Conservation (phyloP, 805 yeast genomes). For the Candida tammaniensis region DNA sequence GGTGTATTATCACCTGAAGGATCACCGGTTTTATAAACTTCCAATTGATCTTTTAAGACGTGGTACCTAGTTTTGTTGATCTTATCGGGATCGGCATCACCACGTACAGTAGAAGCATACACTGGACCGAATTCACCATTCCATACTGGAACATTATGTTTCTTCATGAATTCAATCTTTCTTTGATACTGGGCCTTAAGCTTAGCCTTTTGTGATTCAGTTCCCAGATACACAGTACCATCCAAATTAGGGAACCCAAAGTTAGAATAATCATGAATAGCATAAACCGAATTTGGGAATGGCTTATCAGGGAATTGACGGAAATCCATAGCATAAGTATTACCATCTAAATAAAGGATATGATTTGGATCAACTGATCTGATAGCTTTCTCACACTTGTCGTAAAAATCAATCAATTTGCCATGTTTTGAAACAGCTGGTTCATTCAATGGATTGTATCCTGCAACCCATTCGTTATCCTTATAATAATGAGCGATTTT, state of each 20-base stretch:
- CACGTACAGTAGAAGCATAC: slow-evolving; percentile 41
- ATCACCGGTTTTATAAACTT: slow-evolving; percentile 42
- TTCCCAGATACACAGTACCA: slow-evolving; percentile 31
- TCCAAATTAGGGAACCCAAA: slow-evolving; percentile 44
- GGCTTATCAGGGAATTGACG: slow-evolving; percentile 43
- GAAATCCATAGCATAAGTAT: slow-evolving; percentile 52
- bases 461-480: slow-evolving; percentile 49
- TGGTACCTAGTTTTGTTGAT: slow-evolving; percentile 40
- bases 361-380: slow-evolving; percentile 48
- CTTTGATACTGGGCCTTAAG: slow-evolving; percentile 38
- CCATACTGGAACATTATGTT: slow-evolving; percentile 48
- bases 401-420: slow-evolving; percentile 39
- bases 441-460: slow-evolving; percentile 54
- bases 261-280: slow-evolving; percentile 47
- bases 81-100: slow-evolving; percentile 35
- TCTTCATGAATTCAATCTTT: slow-evolving; percentile 42
- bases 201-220: slow-evolving; percentile 32
- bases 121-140: slow-evolving; percentile 55
- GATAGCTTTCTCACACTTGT: slow-evolving; percentile 34
- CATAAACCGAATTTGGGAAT: slow-evolving; percentile 45
- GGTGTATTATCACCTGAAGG: slow-evolving; percentile 47
- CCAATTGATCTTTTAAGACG: slow-evolving; percentile 45
- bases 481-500: slow-evolving; percentile 45
- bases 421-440: slow-evolving; percentile 46
- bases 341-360: slow-evolving; percentile 48